Conservation (phyloP, 78 protist genomes). For the Dictyostelium brefeldianum region DNA sequence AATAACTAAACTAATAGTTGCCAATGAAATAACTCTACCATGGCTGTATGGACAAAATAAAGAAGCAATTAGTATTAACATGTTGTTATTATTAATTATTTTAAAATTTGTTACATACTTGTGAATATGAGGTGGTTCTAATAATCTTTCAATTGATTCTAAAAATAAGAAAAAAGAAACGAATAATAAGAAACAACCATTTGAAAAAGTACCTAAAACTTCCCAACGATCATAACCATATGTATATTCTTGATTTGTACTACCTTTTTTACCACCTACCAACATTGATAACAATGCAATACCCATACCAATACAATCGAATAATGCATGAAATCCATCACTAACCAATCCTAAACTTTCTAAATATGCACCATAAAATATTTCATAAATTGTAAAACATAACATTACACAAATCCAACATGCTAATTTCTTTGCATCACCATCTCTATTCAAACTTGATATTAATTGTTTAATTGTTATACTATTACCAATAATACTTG, state of each 20-base stretch:
- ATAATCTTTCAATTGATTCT: slow-evolving; percentile 75
- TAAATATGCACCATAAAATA: slow-evolving; percentile 72
- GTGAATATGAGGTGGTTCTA: slow-evolving; percentile 84
- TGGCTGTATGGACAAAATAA: slow-evolving; percentile 50
- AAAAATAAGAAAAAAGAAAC: slow-evolving; percentile 79
- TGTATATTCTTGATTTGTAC: slow-evolving; percentile 34
- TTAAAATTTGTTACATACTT: slow-evolving; percentile 6
- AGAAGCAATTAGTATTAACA: not conserved
- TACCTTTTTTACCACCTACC: slow-evolving; percentile 57
- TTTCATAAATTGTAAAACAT: slow-evolving; percentile 54
- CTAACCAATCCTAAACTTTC: slow-evolving; percentile 77
- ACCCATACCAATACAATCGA: slow-evolving; percentile 75
- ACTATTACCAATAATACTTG: not conserved
- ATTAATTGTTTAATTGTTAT: slow-evolving; percentile 12
- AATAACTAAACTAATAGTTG: slow-evolving; percentile 59
- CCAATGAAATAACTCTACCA: slow-evolving; percentile 70
- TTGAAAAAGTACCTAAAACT: slow-evolving; percentile 71
- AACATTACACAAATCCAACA: slow-evolving; percentile 72
- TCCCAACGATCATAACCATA: slow-evolving; percentile 86
- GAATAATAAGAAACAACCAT: slow-evolving; percentile 74
- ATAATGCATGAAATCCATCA: slow-evolving; percentile 79
- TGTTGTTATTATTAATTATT: not conserved
- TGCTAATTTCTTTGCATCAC: slow-evolving; percentile 52
- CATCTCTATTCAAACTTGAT: slow-evolving; percentile 32
- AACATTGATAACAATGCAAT: slow-evolving; percentile 58